These are phyloP conservation scores for Trifolium subterraneum DNA, from an alignment of 306 rosid species.

Conservation along the genomic window DNA sequence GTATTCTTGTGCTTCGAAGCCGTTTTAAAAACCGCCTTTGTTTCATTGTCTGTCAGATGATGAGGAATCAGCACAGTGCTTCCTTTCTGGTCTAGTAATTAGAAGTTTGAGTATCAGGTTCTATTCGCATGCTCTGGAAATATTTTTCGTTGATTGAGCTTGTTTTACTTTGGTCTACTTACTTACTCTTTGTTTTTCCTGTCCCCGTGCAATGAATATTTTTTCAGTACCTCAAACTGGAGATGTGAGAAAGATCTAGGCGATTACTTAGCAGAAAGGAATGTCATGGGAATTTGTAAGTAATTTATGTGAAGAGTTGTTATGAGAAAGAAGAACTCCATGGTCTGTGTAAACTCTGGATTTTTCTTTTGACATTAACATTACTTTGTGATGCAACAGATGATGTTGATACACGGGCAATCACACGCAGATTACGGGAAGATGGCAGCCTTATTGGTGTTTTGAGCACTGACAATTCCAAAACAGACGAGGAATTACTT, in stretches of 20 bases:
- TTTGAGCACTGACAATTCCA: slow-evolving; percentile 82
- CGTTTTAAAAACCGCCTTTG: slow-evolving; percentile 9
- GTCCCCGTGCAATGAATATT: slow-evolving; percentile 27
- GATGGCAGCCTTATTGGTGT: slow-evolving; percentile 98
- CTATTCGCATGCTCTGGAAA: not conserved
- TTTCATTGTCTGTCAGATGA: slow-evolving; percentile 61
- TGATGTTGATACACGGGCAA: slow-evolving; percentile 94
- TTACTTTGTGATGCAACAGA: slow-evolving; percentile 57
- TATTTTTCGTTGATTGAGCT: slow-evolving; percentile 27
- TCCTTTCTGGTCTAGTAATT: slow-evolving; percentile 85
- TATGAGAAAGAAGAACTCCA: not conserved
- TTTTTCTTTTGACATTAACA: slow-evolving; percentile 31
- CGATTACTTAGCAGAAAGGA: slow-evolving; percentile 81
- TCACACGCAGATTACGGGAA: slow-evolving; percentile 87
- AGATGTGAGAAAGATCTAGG: slow-evolving; percentile 71
- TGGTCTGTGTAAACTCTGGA: not conserved
- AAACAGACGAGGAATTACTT: slow-evolving; percentile 80
- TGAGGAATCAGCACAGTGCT: slow-evolving; percentile 81
- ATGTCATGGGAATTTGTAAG: slow-evolving; percentile 98
- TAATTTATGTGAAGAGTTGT: slow-evolving; percentile 32
- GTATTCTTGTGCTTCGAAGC: slow-evolving; percentile 27
- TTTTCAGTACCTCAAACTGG: slow-evolving; percentile 88
- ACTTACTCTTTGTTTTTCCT: not conserved
- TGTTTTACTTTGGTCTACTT: slow-evolving; percentile 15
- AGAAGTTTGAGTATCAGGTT: slow-evolving; percentile 87